Base-by-base conservation (phyloP, 768 basidiomycete genomes). In the Arthromyces matolae region DNA sequence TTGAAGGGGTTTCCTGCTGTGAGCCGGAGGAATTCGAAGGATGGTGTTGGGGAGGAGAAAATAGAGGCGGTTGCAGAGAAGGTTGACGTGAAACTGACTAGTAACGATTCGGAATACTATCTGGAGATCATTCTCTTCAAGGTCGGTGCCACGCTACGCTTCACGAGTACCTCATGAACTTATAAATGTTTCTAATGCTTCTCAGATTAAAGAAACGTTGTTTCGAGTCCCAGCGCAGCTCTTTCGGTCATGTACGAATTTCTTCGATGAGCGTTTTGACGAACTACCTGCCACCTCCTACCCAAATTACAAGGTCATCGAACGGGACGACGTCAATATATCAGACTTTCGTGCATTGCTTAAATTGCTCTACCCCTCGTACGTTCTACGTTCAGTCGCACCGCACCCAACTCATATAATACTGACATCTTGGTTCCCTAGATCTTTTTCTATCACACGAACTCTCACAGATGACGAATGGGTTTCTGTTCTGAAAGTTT, bases 351-450 rank as follows among this genome's bases (percentile, higher is more conserved):
- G 39, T 22, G 50, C 43, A 5, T 47, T 52, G 3, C 40, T 55
- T 14, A 44, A 50, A 14, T 45, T 55, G 10, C 29, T 55, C 19
- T 55, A 55, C 42, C 54, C 51, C 23, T 8, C 25, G 50, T 54
- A 44, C 2, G 50, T 8, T 18, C 36, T 13, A n/a, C 18, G 24
- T 19, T 14, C 9, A 8, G 18, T 37, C 19, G 34, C 7, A 27
- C 5, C 20, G 4, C 34, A 13, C 18, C 10, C 24, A n/a, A n/a
- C n/a, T n/a, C n/a, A n/a, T n/a, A n/a, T 16, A 19, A 29, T 23
- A 10, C 14, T 37, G n/a, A 42, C 25, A 20, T n/a, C n/a, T n/a
- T 27, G 22, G n/a, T 2, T 5, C n/a, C 1, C 24, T 22, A 52
- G 47, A 16, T 22, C 51, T 8, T 39, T 52, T 12, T 22, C 42